Evolutionary conservation across 306 rosid species (phyloP).

Genomic region (Neltuma alba): DNA sequence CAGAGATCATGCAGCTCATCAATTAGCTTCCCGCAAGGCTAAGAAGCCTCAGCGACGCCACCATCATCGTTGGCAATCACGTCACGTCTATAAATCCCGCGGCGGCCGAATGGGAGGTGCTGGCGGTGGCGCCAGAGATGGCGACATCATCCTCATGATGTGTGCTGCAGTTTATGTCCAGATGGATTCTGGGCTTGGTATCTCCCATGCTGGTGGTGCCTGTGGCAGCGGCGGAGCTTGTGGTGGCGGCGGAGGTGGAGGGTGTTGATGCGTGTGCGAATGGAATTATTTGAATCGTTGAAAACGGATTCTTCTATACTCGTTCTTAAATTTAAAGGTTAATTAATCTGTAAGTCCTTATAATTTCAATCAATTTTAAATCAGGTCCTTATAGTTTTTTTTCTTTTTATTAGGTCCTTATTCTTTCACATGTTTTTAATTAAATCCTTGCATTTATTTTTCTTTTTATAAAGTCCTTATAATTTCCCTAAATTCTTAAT

Average conservation of each 20-base stretch:
- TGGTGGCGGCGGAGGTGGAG: not conserved
- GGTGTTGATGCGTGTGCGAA: not conserved
- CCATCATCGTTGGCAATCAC: not conserved
- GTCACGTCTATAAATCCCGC: not conserved
- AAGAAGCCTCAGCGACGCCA: not conserved
- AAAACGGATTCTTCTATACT: not conserved
- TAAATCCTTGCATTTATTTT: too few species aligned
- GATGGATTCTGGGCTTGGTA: not conserved
- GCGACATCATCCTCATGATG: not conserved
- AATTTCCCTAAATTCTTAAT: too few species aligned
- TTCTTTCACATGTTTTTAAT: too few species aligned
- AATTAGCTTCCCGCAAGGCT: not conserved
- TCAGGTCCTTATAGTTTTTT: too few species aligned
- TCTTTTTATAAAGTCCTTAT: too few species aligned
- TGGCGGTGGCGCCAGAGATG: not conserved
- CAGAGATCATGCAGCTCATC: not conserved
- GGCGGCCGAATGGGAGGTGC: not conserved
- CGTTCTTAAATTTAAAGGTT: too few species aligned
- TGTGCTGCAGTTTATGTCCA: not conserved
- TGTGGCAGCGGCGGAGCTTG: not conserved
- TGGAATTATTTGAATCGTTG: not conserved
- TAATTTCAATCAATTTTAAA: too few species aligned
- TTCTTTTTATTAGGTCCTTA: too few species aligned
- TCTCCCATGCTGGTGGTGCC: not conserved
- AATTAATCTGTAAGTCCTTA: too few species aligned